Percentiles rank a stretch among this genome's conserved stretches.
These are phyloP conservation scores for Tinospora cordifolia DNA, from an alignment of 164 flowering plant genomes.

Conservation along the genomic window DNA sequence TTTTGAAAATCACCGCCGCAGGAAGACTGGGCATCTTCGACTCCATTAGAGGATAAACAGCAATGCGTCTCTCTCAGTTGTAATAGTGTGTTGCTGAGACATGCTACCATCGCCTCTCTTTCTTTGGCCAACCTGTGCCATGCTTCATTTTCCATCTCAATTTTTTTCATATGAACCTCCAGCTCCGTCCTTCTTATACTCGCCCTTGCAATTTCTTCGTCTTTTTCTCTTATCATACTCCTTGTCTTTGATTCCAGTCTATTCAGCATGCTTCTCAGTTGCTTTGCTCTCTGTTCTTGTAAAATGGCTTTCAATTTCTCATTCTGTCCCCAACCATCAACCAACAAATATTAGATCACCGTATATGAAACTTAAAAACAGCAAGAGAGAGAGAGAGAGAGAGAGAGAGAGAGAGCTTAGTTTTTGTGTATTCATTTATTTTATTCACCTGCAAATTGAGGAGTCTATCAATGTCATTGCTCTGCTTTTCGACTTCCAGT, in stretches of 20 bases:
- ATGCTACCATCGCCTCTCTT: conserved; percentile 42
- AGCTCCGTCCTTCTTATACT: conserved; percentile 30
- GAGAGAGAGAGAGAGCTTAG: no score
- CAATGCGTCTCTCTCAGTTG: conserved; percentile 31
- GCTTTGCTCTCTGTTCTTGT: conserved; percentile 36
- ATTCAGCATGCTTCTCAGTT: conserved; percentile 15
- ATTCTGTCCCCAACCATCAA: conserved; percentile 22
- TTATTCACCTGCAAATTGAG: conserved; percentile 41
- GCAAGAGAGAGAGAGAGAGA: no score
- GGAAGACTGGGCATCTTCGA: conserved; percentile 59
- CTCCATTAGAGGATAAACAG: conserved; percentile 21
- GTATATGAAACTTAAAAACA: no score
- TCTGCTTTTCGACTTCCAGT: conserved; percentile 32
- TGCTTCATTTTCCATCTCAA: conserved; percentile 32
- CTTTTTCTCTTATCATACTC: conserved; percentile 29
- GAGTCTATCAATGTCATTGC: conserved; percentile 36
- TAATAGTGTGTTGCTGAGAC: conserved; percentile 38
- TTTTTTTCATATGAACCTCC: conserved; percentile 21
- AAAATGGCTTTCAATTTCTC: conserved; percentile 36
- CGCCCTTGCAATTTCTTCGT: conserved; percentile 30
- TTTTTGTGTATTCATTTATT: no score
- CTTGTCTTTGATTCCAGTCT: conserved; percentile 24
- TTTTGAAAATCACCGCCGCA: conserved; percentile 24
- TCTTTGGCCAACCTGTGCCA: conserved; percentile 66
- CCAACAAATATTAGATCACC: no score